These are phyloP conservation scores for Aureobasidium sp. DNA, from an alignment of 2,329 filamentous ascomycete species.

Conservation along the genomic window DNA sequence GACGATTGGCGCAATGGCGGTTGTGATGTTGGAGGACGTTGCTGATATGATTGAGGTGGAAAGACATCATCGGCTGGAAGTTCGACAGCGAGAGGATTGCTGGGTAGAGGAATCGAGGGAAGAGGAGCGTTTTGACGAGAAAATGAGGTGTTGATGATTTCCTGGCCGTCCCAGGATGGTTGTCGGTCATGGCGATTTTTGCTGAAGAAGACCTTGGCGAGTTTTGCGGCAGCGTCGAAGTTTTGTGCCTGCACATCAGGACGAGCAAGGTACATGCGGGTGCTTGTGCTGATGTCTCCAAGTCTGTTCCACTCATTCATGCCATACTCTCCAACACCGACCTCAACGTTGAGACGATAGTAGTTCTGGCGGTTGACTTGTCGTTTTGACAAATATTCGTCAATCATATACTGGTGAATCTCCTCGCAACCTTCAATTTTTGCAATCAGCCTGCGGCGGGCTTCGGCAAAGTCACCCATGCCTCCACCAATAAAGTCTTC, in stretches of 20 bases:
- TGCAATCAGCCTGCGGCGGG: constrained; percentile 69
- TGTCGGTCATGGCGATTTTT: constrained; percentile 58
- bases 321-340: constrained; percentile 91
- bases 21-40: constrained; percentile 22
- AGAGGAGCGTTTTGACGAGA: constrained; percentile 20
- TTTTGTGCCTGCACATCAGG: constrained; percentile 70
- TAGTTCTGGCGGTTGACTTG: constrained; percentile 57
- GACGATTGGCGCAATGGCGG: constrained; percentile 50
- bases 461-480: constrained; percentile 85
- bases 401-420: constrained; percentile 80
- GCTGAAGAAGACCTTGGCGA: constrained; percentile 75
- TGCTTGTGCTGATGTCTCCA: constrained; percentile 91
- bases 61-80: constrained; percentile 50
- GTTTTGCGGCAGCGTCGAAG: constrained; percentile 65
- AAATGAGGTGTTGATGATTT: constrained; percentile 14
- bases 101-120: constrained; percentile 33
- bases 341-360: constrained; percentile 92
- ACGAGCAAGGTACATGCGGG: constrained; percentile 71
- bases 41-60: constrained; percentile 21
- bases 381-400: constrained; percentile 67
- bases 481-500: constrained; percentile 68
- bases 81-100: constrained; percentile 48
- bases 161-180: constrained; percentile 29
- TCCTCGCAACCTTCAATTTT: constrained; percentile 95
- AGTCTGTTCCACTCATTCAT: constrained; percentile 98